A percentile compares a stretch with the other conserved stretches of the same genome.
These are phyloP conservation scores for Lentinula aciculospora DNA, from an alignment of 768 basidiomycete species.

Conservation along the genomic window DNA sequence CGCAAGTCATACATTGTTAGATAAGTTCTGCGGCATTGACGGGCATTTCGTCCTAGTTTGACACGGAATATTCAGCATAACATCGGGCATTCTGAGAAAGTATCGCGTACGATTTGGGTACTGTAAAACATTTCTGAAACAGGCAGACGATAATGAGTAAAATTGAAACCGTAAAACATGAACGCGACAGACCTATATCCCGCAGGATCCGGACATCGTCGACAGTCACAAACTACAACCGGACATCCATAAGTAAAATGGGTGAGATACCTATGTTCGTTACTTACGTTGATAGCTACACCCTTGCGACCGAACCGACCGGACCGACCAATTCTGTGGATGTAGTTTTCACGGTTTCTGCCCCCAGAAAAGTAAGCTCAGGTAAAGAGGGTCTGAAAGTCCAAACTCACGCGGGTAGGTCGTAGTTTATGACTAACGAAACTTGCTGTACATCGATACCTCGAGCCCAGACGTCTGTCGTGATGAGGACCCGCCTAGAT, in stretches of 20 bases:
- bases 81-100: conserved; percentile 4
- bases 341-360: conserved; percentile 98
- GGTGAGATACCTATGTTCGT: conserved; percentile 7
- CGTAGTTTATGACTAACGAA: conserved; percentile 95
- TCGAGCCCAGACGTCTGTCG: conserved; percentile 95
- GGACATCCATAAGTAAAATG: conserved; percentile 14
- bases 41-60: conserved; percentile 90
- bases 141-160: conserved; percentile 7
- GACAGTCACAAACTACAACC: conserved; percentile 77
- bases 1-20: conserved; percentile 29
- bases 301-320: conserved; percentile 99
- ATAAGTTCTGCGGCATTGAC: conserved; percentile 97
- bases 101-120: conserved; percentile 73
- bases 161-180: conserved; percentile 9
- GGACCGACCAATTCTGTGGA: conserved; percentile 98
- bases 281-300: conserved; percentile 94
- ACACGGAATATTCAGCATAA: conserved; percentile 16
- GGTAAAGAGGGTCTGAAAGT: conserved; percentile 7
- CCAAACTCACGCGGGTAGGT: conserved; percentile 77
- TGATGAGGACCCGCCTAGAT: conserved; percentile 83
- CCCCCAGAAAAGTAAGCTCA: neutral
- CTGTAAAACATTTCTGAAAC: conserved; percentile 89
- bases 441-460: conserved; percentile 99
- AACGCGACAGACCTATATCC: conserved; percentile 73
- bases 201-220: conserved; percentile 96